Base-by-base conservation (phyloP, 1,139 yeast genomes). In the Sugiyamaella sp. region DNA sequence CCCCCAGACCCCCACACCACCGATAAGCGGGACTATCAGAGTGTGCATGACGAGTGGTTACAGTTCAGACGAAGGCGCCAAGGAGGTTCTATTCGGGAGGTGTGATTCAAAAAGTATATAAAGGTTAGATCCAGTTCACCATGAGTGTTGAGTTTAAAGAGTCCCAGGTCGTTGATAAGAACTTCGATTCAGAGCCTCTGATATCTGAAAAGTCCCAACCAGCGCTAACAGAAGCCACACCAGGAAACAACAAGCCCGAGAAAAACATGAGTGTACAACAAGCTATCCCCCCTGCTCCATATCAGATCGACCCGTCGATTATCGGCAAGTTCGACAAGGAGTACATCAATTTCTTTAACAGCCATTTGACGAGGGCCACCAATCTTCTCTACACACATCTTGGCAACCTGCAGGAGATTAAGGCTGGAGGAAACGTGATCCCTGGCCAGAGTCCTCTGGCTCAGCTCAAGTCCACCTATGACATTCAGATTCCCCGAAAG, bases 361-460 rank as follows among this genome's bases (percentile, higher is more conserved):
- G 63, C 27, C 54, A 67, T 46, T 62, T 77, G 56, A 47, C 57
- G 16, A 59, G 66, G 25, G 55, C 65, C 33, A 70, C 75, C 17
- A 69, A 67, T 52, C 68, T 77, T 39, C 62, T 75, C 24, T 76
- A 73, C 58, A 76, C 80, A 12, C 78, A 77, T 56, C 66, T 77
- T 52, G 66, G 65, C 8, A 79, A 80, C 5, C 66, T 77, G 54
- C 68, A 64, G 1, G 60, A 60, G 19, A 66, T 74, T 17, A 68
- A 78, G 57, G 69, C 68, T 0, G 77, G 75, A n/a, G 80, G 80
- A 1, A 75, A 74, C 54, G 76, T 75, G n/a, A 73, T 76, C 57
- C 79, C 80, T 0, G 80, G 80, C 5, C 79, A 74, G 57, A 62
- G 73, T 21, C 71, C 75, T 2, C 56, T 66, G 43, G 60, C 63